phyloP scores from a whole-genome alignment of 257 asterid species.

The Ehretia macrophylla region DNA sequence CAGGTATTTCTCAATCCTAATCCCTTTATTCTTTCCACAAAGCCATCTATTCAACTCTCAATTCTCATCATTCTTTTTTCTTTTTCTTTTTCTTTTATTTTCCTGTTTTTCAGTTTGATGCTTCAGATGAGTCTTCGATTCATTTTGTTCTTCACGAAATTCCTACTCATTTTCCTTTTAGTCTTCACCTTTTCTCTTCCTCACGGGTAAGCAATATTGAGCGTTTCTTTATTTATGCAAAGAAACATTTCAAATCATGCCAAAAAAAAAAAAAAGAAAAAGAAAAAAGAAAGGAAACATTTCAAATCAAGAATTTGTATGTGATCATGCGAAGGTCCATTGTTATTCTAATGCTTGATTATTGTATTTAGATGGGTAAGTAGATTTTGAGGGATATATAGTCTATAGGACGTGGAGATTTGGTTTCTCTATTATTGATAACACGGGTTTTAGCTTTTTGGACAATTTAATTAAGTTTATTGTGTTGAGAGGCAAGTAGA shows the following conservation, averaged over 20 bases:
- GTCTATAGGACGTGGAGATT: too few species aligned
- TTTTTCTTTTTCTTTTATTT: not conserved
- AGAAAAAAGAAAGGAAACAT: too few species aligned
- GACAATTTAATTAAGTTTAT: too few species aligned
- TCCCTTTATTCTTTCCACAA: not conserved
- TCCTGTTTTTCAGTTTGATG: conserved; percentile 22
- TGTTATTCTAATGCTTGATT: not conserved
- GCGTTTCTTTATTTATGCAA: not conserved
- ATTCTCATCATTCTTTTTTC: not conserved
- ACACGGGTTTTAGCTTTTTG: too few species aligned
- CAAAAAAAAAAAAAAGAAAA: not conserved
- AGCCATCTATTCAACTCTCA: not conserved
- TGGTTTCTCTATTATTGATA: too few species aligned
- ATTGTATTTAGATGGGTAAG: too few species aligned
- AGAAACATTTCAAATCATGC: too few species aligned
- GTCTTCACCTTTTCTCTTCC: conserved; percentile 18
- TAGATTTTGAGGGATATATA: too few species aligned
- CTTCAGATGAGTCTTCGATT: conserved; percentile 28
- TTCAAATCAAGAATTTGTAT: not conserved
- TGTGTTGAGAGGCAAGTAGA: too few species aligned
- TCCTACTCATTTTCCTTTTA: conserved; percentile 31
- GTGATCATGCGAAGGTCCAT: too few species aligned
- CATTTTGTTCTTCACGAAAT: conserved; percentile 14
- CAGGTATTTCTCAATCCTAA: not conserved
- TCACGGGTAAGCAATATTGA: conserved; percentile 28